Conservation (phyloP, 2,329 filamentous ascomycete genomes). For the Exophiala lecanii-corni region DNA sequence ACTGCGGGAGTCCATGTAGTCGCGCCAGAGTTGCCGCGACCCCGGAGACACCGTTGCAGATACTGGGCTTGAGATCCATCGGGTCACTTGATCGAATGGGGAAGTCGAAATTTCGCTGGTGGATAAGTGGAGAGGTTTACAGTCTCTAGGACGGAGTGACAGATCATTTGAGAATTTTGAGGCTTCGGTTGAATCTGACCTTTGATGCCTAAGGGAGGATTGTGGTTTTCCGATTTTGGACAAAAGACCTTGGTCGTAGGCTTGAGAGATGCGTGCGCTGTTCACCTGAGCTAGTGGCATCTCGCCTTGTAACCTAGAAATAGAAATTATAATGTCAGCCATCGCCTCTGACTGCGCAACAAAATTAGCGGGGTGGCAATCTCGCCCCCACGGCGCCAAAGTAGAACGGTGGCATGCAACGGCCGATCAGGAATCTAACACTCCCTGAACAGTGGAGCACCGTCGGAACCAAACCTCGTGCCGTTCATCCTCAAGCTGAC, state of each 20-base stretch:
- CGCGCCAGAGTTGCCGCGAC: slow-evolving; percentile 37
- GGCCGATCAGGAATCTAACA: no score
- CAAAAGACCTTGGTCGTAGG: slow-evolving; percentile 58
- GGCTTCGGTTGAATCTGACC: slow-evolving; percentile 30
- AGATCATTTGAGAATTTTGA: slow-evolving; percentile 34
- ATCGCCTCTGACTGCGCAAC: neutral
- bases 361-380: slow-evolving; percentile 4
- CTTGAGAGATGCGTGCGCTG: slow-evolving; percentile 55
- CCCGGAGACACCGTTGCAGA: slow-evolving; percentile 40
- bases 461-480: no score
- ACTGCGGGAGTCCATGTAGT: slow-evolving; percentile 39
- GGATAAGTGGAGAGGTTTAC: slow-evolving; percentile 14
- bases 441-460: no score
- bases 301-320: slow-evolving; percentile 53
- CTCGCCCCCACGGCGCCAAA: slow-evolving; percentile 19
- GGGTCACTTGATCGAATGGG: slow-evolving; percentile 20
- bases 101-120: slow-evolving; percentile 19
- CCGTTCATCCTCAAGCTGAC: slow-evolving; percentile 1
- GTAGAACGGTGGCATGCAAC: no score
- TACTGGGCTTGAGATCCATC: slow-evolving; percentile 38
- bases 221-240: slow-evolving; percentile 59
- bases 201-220: slow-evolving; percentile 47
- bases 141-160: slow-evolving; percentile 24
- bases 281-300: slow-evolving; percentile 54
- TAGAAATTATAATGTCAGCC: slow-evolving; percentile 15